Evolutionary conservation across 805 yeast genomes (phyloP).

Genomic region (Kluyveromyces lactis): DNA sequence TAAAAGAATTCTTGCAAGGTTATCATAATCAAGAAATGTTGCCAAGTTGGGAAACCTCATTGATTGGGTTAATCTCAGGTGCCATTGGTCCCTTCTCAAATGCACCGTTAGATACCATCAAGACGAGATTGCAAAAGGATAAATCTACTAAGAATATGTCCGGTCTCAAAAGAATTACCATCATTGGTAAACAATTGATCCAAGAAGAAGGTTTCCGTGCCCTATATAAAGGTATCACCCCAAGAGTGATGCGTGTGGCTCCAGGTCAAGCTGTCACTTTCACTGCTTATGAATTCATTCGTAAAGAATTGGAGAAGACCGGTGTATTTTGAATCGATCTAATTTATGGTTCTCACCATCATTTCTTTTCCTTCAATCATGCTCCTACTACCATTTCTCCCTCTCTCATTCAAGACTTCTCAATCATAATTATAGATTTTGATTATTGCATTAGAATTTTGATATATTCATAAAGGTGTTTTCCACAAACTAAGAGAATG

Average conservation of each 20-base stretch:
- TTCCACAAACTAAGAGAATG: no score
- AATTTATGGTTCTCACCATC: no score
- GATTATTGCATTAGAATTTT: no score
- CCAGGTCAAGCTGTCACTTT: constrained; percentile 99
- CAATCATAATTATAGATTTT: no score
- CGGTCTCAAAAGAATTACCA: constrained; percentile 67
- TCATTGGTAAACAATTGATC: constrained; percentile 73
- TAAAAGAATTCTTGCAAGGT: constrained; percentile 62
- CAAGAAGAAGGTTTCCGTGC: constrained; percentile 86
- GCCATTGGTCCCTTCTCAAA: constrained; percentile 97
- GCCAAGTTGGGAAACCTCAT: constrained; percentile 91
- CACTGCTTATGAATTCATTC: constrained; percentile 89
- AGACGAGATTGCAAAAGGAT: constrained; percentile 93
- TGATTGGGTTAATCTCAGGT: constrained; percentile 86
- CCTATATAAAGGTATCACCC: constrained; percentile 94
- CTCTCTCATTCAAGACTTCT: no score
- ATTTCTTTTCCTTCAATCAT: no score
- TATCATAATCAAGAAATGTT: constrained; percentile 48
- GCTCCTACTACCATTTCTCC: no score
- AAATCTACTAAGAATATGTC: constrained; percentile 57
- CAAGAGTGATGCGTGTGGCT: constrained; percentile 98
- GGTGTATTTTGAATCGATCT: constrained; percentile 17
- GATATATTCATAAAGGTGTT: no score
- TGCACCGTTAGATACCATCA: constrained; percentile 95
- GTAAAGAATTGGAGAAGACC: constrained; percentile 46